Evolutionary conservation across 2,329 filamentous ascomycete species (phyloP), one percentile per base, ranked within the genome.

Genomic region (Didymella pinodella): DNA sequence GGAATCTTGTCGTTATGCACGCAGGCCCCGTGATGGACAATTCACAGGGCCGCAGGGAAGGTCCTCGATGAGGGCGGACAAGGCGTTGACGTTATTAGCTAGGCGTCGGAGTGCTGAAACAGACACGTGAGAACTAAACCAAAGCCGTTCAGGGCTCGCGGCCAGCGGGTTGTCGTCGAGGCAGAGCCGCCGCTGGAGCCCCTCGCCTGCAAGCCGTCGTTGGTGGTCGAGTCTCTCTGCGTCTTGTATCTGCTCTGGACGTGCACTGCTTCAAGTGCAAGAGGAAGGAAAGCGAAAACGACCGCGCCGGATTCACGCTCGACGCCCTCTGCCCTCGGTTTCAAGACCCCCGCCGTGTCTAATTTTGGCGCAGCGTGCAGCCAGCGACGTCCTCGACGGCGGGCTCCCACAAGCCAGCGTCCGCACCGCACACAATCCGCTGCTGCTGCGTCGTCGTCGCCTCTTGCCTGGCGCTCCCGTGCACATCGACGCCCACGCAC

Each of bases 71-170:
- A 10, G 36, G n/a, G 52, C 31, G 34, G 51, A 48, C 38, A 29
- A 47, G 50, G 12, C 20, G n/a, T 22, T n/a, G 5, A 32, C 46
- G 43, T 3, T 16, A 16, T 48, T 4, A 22, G 57, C 57, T 56
- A 60, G 48, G 10, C 25, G 31, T 31, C 29, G 31, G 36, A 4
- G 32, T 48, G 14, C 34, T 60, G 57, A 60, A 60, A 60, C 57
- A 26, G 31, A 44, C 51, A 57, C 55, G 55, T 57, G 55, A 57
- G 55, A 57, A 53, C 67, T 65, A 65, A 53, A 53, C 56, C 54
- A 63, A 70, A 65, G 59, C 48, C 56, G 67, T 44, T 36, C 59
- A 58, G 66, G 63, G 58, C 44, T 62, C 50, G 50, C 56, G 40
- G 52, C 49, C 61, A 62, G 55, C 61, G 58, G 58, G 56, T 60